These are phyloP conservation scores for Trametes versicolor DNA, from an alignment of 1,284 basidiomycete species.

Conservation along the genomic window DNA sequence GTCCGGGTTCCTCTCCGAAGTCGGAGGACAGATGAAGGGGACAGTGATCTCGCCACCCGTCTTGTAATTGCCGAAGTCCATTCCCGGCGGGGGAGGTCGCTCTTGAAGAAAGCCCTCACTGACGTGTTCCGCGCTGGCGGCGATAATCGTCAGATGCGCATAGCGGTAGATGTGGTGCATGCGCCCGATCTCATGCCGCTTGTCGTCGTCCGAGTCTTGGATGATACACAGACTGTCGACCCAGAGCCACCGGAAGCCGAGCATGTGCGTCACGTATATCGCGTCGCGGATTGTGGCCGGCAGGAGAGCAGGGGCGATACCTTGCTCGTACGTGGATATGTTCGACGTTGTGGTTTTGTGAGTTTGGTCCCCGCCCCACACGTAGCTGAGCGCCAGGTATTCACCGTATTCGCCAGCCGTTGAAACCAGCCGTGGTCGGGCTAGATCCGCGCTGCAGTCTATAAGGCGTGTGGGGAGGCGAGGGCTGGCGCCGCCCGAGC, in stretches of 20 bases:
- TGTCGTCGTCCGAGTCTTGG: constrained; percentile 15
- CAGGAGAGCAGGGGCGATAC: constrained; percentile 4
- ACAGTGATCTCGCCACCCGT: background rate
- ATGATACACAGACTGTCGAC: constrained; percentile 15
- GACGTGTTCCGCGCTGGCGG: constrained; percentile 3
- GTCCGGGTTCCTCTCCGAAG: background rate
- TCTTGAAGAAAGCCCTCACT: constrained; percentile 12
- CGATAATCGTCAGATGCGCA: constrained; percentile 17
- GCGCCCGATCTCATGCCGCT: constrained; percentile 8
- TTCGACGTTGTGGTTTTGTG: constrained; percentile 12
- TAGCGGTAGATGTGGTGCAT: constrained; percentile 14
- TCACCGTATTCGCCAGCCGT: background rate
- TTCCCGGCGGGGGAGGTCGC: background rate
- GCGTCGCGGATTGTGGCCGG: constrained; percentile 16
- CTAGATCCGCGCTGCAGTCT: constrained; percentile 16
- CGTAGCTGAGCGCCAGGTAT: constrained; percentile 28
- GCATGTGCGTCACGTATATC: constrained; percentile 7
- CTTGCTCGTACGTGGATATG: background rate
- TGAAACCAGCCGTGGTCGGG: background rate
- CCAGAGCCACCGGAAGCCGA: constrained; percentile 15
- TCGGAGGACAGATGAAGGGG: constrained; percentile 4
- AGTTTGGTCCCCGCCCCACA: constrained; percentile 24
- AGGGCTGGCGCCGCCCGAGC: background rate
- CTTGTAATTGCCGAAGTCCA: background rate
- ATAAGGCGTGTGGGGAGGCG: constrained; percentile 21